Evolutionary conservation across 768 basidiomycete species (phyloP), one percentile per base, ranked within the genome.

Genomic region (Naganishia friedmannii): DNA sequence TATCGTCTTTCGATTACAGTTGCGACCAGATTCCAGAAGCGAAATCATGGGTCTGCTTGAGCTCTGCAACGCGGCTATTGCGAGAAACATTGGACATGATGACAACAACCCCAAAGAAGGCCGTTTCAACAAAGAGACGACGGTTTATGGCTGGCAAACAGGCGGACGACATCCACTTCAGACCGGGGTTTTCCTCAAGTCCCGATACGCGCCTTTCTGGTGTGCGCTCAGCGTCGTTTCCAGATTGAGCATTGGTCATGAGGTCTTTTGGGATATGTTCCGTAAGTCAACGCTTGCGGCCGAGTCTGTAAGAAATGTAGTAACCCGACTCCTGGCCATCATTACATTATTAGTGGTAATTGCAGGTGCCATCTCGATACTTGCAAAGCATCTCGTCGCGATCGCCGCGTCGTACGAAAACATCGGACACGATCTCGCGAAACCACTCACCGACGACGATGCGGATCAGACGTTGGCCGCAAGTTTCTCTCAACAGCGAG

Each of bases 241-340:
- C 65, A 75, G 77, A 69, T 31, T 76, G 48, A 68, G 72, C 13
- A 68, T 65, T 29, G 55, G 65, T 26, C 77, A 74, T 60, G 75
- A 75, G 15, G 74, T 74, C 15, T 78, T 76, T 69, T 77, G 75
- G 75, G 77, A 78, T 56, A 39, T 77, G 48, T 76, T 78, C 58
- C 39, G 60, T 63, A 63, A 45, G 60, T 45, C 10, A 26, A 23
- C 42, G 39, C 32, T n/a, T 39, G 31, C 13, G 57, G 32, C 13
- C n/a, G n/a, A 13, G 17, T 63, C 42, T 21, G 10, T 15, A 5
- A 31, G 2, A 31, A 31, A 7, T 31, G 28, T 17, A 17, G 32
- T 17, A 17, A 34, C 54, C 17, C 3, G 6, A 8, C 15, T 55
- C 26, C 29, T 9, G 26, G 4, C 57, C 21, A 17, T 26, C n/a